phyloP scores from a whole-genome alignment of 108 stramenopile genomes.

The Stephanodiscus minutulus region DNA sequence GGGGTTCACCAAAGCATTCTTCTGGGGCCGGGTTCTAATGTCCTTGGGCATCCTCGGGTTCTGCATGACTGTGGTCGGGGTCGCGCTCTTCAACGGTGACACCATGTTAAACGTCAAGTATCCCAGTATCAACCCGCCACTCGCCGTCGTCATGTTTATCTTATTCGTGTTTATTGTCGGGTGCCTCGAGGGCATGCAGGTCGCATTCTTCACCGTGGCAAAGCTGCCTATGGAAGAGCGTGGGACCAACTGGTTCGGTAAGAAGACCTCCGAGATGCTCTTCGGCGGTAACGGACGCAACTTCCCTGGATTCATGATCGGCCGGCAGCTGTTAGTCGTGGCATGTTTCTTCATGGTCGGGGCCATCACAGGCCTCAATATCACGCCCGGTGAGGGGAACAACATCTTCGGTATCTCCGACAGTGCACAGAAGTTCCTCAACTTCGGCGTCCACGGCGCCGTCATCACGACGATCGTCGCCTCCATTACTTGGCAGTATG shows the following conservation, averaged over 20 bases:
- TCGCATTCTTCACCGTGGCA: slow-evolving; percentile 80
- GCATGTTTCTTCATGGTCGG: slow-evolving; percentile 75
- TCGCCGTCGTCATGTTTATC: slow-evolving; percentile 70
- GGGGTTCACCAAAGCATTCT: slow-evolving; percentile 52
- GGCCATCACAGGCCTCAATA: slow-evolving; percentile 61
- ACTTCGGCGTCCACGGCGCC: slow-evolving; percentile 83
- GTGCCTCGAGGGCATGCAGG: slow-evolving; percentile 88
- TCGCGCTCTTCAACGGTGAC: slow-evolving; percentile 66
- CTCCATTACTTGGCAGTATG: slow-evolving; percentile 78
- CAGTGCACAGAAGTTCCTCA: slow-evolving; percentile 71
- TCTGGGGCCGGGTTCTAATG: slow-evolving; percentile 69
- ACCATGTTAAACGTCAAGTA: slow-evolving; percentile 63
- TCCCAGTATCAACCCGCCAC: slow-evolving; percentile 26
- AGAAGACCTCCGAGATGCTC: slow-evolving; percentile 58
- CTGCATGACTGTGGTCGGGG: slow-evolving; percentile 68
- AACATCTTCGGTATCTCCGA: slow-evolving; percentile 76
- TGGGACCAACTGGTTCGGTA: slow-evolving; percentile 52
- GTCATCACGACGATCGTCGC: slow-evolving; percentile 80
- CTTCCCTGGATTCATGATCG: slow-evolving; percentile 82
- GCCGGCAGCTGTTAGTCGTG: slow-evolving; percentile 78
- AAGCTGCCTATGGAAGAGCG: slow-evolving; percentile 61
- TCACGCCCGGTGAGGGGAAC: slow-evolving; percentile 49
- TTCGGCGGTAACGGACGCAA: slow-evolving; percentile 70
- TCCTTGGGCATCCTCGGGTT: slow-evolving; percentile 68
- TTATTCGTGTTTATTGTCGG: slow-evolving; percentile 75